Evolutionary conservation across 495 filamentous ascomycete genomes (phyloP).

Genomic region (Trichoderma reesei): DNA sequence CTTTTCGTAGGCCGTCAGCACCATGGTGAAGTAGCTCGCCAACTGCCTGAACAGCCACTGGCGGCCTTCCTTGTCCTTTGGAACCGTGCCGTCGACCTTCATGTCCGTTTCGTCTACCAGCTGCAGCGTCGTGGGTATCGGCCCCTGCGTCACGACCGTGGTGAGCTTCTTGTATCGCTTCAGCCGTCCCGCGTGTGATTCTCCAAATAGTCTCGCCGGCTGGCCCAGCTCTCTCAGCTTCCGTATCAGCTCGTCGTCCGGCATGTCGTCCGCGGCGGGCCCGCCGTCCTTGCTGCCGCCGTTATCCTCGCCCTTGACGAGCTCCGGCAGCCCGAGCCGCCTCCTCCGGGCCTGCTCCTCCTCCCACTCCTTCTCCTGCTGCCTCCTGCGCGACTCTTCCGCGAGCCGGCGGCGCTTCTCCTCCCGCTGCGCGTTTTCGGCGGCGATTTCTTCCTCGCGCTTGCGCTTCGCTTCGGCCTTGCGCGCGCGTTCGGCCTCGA

Average conservation of each 20-base stretch:
- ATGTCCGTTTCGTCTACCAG: conserved; percentile 76
- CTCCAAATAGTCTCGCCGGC: conserved; percentile 71
- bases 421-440: conserved; percentile 55
- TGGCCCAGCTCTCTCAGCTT: conserved; percentile 64
- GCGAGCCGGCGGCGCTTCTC: conserved; percentile 72
- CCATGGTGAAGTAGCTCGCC: conserved; percentile 86
- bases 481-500: conserved; percentile 58
- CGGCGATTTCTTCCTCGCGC: conserved; percentile 76
- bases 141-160: conserved; percentile 39
- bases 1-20: conserved; percentile 76
- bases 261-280: conserved; percentile 50
- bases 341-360: conserved; percentile 40
- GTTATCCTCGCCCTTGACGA: conserved; percentile 32
- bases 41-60: conserved; percentile 75
- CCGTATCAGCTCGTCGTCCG: conserved; percentile 55
- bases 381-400: conserved; percentile 58
- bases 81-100: conserved; percentile 60
- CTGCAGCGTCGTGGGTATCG: conserved; percentile 58
- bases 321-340: conserved; percentile 58
- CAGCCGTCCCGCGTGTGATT: conserved; percentile 59
- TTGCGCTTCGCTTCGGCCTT: conserved; percentile 68
- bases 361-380: conserved; percentile 61
- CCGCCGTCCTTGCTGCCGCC: conserved; percentile 20
- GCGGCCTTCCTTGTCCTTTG: conserved; percentile 45
- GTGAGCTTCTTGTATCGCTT: conserved; percentile 57